These are phyloP conservation scores for Aspergillus cavernicola DNA, from an alignment of 495 filamentous ascomycete species.

Conservation along the genomic window DNA sequence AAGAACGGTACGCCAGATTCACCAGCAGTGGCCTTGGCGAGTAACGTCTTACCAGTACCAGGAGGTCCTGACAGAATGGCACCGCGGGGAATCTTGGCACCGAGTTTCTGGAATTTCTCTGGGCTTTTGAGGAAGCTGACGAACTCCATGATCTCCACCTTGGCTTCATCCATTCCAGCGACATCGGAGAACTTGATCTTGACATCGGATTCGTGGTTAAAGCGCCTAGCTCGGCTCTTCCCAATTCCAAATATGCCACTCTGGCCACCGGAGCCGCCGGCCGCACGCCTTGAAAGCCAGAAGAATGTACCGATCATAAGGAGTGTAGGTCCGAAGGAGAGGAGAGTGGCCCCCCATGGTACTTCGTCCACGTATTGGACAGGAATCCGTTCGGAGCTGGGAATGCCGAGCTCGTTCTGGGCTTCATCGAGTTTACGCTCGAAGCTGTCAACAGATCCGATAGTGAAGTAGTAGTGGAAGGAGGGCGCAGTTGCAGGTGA, in stretches of 20 bases:
- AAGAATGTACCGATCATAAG: constrained; percentile 77
- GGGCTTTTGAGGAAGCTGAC: constrained; percentile 93
- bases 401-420: constrained; percentile 81
- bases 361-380: constrained; percentile 80
- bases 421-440: constrained; percentile 83
- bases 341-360: constrained; percentile 56
- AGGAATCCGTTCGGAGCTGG: constrained; percentile 79
- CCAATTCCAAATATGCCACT: constrained; percentile 91
- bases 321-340: constrained; percentile 83
- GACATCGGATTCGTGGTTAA: constrained; percentile 94
- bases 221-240: constrained; percentile 90
- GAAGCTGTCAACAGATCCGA: constrained; percentile 91
- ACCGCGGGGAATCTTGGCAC: constrained; percentile 95
- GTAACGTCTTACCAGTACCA: constrained; percentile 95
- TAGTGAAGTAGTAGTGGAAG: constrained; percentile 89
- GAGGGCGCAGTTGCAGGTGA: constrained; percentile 64
- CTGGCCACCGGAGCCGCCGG: constrained; percentile 59
- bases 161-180: constrained; percentile 97
- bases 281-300: constrained; percentile 66
- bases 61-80: constrained; percentile 95
- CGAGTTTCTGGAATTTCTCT: constrained; percentile 83
- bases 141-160: constrained; percentile 98
- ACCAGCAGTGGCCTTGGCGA: constrained; percentile 95
- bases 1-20: constrained; percentile 98
- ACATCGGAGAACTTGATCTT: constrained; percentile 97